A percentile compares a stretch with the other conserved stretches of the same genome.
These are phyloP conservation scores for Beauveria brongniartii DNA, from an alignment of 2,329 filamentous ascomycete genomes.

Conservation along the genomic window DNA sequence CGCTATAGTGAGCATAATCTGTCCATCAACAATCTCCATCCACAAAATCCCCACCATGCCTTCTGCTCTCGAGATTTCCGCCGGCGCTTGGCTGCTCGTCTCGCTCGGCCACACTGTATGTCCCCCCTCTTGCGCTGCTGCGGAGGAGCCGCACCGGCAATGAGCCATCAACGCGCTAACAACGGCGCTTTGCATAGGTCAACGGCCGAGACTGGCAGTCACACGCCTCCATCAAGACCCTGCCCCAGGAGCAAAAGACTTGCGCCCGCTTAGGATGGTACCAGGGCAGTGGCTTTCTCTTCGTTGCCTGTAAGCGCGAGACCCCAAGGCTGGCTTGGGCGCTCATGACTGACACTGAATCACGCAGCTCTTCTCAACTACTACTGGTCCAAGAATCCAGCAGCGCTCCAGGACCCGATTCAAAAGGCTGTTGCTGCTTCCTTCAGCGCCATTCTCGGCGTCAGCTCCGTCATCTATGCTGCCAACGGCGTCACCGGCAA, in stretches of 20 bases:
- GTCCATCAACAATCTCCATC: neutral
- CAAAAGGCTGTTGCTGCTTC: conserved; percentile 4
- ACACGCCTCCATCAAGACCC: conserved; percentile 1
- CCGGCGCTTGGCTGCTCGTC: conserved; percentile 4
- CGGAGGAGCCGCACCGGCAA: neutral
- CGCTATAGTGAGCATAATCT: neutral
- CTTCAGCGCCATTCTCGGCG: neutral
- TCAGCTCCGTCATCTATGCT: conserved; percentile 1
- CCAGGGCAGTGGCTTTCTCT: conserved; percentile 5
- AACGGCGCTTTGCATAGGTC: neutral
- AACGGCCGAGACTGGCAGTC: conserved; percentile 7
- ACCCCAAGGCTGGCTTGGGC: neutral
- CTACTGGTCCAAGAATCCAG: conserved; percentile 10
- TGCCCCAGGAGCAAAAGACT: neutral
- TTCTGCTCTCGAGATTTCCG: conserved; percentile 3
- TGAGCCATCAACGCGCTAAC: neutral
- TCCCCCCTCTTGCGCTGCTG: neutral
- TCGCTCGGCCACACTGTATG: conserved; percentile 7
- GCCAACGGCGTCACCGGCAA: conserved; percentile 1
- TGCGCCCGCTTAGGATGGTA: conserved; percentile 3
- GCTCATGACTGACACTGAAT: neutral
- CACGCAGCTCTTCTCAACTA: conserved; percentile 8
- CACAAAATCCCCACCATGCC: neutral
- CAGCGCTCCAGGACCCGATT: conserved; percentile 4
- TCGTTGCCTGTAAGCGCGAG: neutral